Conservation (phyloP, 1,284 basidiomycete species). For the Cryptococcus amylolentus region DNA sequence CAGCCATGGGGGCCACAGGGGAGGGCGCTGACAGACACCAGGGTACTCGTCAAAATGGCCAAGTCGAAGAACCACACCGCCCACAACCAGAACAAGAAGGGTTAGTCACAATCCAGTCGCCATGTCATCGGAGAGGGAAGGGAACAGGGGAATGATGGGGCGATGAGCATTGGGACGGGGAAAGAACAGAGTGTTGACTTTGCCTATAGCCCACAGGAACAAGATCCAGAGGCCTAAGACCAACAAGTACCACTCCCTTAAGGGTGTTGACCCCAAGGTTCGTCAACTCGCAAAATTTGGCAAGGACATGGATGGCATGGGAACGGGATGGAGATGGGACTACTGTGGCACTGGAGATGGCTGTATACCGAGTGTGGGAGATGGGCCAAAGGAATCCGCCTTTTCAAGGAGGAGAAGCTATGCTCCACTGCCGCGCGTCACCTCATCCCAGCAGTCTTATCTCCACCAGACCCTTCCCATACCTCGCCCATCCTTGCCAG, state of each 20-base stretch:
- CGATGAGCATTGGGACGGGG: background rate
- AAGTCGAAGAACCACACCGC: slow-evolving; percentile 59
- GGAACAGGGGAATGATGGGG: background rate
- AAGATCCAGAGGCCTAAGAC: slow-evolving; percentile 82
- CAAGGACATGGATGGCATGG: background rate
- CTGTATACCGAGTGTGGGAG: background rate
- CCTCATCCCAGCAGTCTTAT: background rate
- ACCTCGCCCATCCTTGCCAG: background rate
- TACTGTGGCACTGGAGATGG: background rate
- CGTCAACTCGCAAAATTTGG: slow-evolving; percentile 10
- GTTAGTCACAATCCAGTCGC: slow-evolving; percentile 19
- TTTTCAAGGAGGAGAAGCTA: background rate
- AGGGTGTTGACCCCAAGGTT: slow-evolving; percentile 65
- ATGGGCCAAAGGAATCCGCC: background rate
- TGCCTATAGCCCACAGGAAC: slow-evolving; percentile 77
- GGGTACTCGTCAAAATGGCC: slow-evolving; percentile 48
- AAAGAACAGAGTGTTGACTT: background rate
- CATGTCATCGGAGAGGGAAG: too few species aligned
- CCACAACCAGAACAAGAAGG: slow-evolving; percentile 76
- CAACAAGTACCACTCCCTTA: slow-evolving; percentile 75
- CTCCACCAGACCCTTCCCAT: background rate
- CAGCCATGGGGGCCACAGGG: background rate
- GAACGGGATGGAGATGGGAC: background rate
- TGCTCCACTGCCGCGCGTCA: background rate
- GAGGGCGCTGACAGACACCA: background rate